phyloP scores from a whole-genome alignment of 176 grass and related monocot species.

The Rhynchospora pubera region DNA sequence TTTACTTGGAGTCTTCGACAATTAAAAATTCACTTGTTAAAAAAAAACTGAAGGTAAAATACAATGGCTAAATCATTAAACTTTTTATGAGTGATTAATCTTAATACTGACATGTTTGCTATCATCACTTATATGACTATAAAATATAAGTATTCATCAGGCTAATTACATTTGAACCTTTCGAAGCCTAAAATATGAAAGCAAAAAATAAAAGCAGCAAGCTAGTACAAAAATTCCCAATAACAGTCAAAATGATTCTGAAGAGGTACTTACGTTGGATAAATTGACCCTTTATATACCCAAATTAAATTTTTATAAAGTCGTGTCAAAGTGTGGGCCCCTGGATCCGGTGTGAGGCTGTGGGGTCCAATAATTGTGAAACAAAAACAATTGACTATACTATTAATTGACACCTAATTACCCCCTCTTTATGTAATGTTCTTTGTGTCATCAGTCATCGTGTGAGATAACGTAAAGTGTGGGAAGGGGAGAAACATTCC shows the following conservation, averaged over 20 bases:
- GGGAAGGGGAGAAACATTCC: slow-evolving; percentile 23
- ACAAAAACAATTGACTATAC: not conserved
- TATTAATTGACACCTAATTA: not conserved
- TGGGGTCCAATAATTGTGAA: not conserved
- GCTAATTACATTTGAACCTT: too few relatives aligned
- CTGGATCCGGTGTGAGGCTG: not conserved
- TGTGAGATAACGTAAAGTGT: not conserved
- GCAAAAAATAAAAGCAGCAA: not conserved
- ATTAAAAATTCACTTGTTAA: too few relatives aligned
- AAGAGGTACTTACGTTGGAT: not conserved
- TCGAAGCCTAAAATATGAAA: not conserved
- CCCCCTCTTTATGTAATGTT: not conserved
- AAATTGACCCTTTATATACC: not conserved
- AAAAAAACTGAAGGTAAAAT: too few relatives aligned
- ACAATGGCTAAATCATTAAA: too few relatives aligned
- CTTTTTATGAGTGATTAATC: too few relatives aligned
- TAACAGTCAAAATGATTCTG: not conserved
- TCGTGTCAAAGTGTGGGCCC: not conserved
- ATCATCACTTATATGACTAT: too few relatives aligned
- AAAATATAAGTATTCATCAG: too few relatives aligned
- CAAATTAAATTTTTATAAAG: not conserved
- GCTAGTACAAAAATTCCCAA: not conserved
- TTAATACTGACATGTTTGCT: too few relatives aligned
- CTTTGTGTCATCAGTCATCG: too few relatives aligned
- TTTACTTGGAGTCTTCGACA: too few relatives aligned